Base-by-base conservation (phyloP, 306 rosid species). In the Bauhinia variegata region DNA sequence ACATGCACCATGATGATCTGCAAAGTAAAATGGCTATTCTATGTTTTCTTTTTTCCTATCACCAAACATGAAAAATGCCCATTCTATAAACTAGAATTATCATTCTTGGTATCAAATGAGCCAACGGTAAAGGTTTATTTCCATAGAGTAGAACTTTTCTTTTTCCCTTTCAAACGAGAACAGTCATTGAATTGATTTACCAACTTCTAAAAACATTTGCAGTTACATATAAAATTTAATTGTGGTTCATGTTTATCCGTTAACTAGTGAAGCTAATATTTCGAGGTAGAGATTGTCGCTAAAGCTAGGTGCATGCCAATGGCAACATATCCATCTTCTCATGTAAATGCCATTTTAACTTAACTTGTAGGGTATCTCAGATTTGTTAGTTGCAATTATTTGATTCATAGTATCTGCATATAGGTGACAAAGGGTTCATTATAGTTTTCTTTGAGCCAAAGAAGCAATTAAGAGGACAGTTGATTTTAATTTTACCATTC, bases 371-470 rank as follows among this genome's bases (percentile, higher is more conserved):
- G 31, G 19, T 54, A 28, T 67, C 33, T 52, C 33, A 44, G 28
- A n/a, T 13, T 61, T 42, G 39, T 43, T 61, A 13, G 53, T 8
- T 42, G 49, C 37, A 15, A n/a, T 34, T 37, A 11, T n/a, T 66
- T 38, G 16, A 50, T 51, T 38, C 4, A 33, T 44, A 32, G 65
- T 44, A 18, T 56, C 30, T 34, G 8, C 28, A 23, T 23, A 19
- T 23, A 43, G 14, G 68, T 36, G 37, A 60, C 23, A 16, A 7
- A 23, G 28, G 28, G 28, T 52, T 54, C 6, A 28, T 47, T 16
- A 76, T 60, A 46, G 65, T 43, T 52, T 53, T 70, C 38, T 67
- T 60, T 43, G 43, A 59, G 70, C 39, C 42, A 59, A 75, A 59
- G 74, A 46, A 67, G 37, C 76, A 67, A 53, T 6, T 5, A 12